Evolutionary conservation across 2,329 filamentous ascomycete genomes (phyloP).

Genomic region (Fusarium nelsonii): DNA sequence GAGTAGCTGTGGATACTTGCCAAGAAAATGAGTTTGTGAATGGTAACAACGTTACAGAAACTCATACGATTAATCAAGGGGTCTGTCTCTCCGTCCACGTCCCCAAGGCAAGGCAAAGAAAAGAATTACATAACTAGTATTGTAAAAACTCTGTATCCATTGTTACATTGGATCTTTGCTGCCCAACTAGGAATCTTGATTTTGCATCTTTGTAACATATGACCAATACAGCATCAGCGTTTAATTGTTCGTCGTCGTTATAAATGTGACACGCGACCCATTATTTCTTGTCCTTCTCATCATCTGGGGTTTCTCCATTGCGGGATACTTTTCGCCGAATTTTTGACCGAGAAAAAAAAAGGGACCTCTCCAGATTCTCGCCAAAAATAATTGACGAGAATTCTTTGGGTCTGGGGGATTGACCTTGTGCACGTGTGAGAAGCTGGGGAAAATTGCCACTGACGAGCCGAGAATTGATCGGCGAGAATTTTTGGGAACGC

Average conservation of each 20-base stretch:
- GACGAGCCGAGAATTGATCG: background rate
- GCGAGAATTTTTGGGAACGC: background rate
- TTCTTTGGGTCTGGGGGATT: conserved; percentile 23
- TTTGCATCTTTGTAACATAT: background rate
- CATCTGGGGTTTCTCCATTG: conserved; percentile 1
- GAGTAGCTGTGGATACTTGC: background rate
- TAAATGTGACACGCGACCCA: conserved; percentile 11
- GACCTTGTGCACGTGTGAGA: background rate
- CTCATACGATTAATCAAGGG: background rate
- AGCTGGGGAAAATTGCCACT: conserved; percentile 29
- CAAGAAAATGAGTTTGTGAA: conserved; percentile 2
- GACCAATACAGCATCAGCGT: background rate
- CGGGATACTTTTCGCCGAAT: conserved; percentile 22
- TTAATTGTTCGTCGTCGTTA: background rate
- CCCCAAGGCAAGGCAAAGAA: too few species aligned
- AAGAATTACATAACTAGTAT: too few species aligned
- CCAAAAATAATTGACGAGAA: conserved; percentile 14
- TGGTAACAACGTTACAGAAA: background rate
- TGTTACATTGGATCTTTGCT: background rate
- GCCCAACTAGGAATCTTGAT: background rate
- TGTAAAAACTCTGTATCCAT: background rate
- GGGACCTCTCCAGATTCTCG: conserved; percentile 10
- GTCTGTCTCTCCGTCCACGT: too few species aligned
- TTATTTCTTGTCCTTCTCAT: conserved; percentile 1
- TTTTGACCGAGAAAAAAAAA: conserved; percentile 17